Percentiles rank a stretch among this genome's conserved stretches.
These are phyloP conservation scores for Pseudogymnoascus pannorum DNA, from an alignment of 2,329 filamentous ascomycete species.

Conservation along the genomic window DNA sequence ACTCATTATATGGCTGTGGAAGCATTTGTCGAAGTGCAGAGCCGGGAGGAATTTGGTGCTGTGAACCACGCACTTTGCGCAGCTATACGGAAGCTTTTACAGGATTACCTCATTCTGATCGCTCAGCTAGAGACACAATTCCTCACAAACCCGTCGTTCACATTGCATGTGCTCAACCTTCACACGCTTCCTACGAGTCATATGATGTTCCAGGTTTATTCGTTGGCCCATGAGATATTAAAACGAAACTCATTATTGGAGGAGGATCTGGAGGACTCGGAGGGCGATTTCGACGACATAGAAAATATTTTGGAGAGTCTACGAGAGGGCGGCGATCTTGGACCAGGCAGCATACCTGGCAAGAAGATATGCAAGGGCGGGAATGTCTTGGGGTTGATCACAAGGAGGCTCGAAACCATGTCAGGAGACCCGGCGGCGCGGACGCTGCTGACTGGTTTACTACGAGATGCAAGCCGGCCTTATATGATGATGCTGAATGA, in stretches of 20 bases:
- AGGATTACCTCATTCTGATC: slow-evolving; percentile 88
- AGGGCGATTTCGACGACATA: slow-evolving; percentile 65
- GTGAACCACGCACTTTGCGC: slow-evolving; percentile 95
- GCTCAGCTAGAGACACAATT: slow-evolving; percentile 92
- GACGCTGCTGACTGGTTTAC: slow-evolving; percentile 68
- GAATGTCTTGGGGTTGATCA: slow-evolving; percentile 81
- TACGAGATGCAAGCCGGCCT: slow-evolving; percentile 82
- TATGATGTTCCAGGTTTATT: slow-evolving; percentile 86
- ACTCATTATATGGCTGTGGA: slow-evolving; percentile 89
- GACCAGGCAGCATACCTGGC: slow-evolving; percentile 68
- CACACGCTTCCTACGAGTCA: slow-evolving; percentile 86
- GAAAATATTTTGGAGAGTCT: slow-evolving; percentile 90
- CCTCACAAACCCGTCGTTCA: slow-evolving; percentile 81
- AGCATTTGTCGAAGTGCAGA: slow-evolving; percentile 89
- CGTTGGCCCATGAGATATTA: slow-evolving; percentile 76
- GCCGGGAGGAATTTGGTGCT: slow-evolving; percentile 82
- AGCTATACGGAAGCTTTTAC: slow-evolving; percentile 82
- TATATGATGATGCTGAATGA: slow-evolving; percentile 99
- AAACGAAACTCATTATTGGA: slow-evolving; percentile 84
- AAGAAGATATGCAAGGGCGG: slow-evolving; percentile 98
- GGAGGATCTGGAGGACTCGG: slow-evolving; percentile 60
- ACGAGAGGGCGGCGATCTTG: slow-evolving; percentile 75
- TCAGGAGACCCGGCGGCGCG: slow-evolving; percentile 88
- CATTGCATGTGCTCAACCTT: slow-evolving; percentile 84
- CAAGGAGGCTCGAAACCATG: slow-evolving; percentile 76